Conservation (phyloP, 1,284 basidiomycete species). For the Ganoderma sinense region DNA sequence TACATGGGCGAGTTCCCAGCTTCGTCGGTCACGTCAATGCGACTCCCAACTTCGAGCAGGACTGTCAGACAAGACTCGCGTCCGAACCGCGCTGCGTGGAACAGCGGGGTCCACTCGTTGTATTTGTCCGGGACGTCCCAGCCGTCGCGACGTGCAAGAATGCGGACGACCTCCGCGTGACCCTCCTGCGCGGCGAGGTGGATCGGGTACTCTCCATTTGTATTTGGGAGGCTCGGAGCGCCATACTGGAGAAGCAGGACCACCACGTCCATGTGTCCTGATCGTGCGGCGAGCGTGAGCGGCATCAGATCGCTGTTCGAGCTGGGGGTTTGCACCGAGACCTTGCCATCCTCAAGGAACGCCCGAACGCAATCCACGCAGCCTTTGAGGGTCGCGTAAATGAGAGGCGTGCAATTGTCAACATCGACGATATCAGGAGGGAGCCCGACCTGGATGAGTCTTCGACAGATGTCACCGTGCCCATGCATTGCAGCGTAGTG, state of each 20-base stretch:
- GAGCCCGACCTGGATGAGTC: conserved; percentile 76
- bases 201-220: conserved; percentile 95
- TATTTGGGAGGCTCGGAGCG: conserved; percentile 86
- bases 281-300: conserved; percentile 90
- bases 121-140: conserved; percentile 96
- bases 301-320: conserved; percentile 83
- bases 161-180: conserved; percentile 82
- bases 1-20: conserved; percentile 88
- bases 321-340: conserved; percentile 63
- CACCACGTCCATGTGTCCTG: conserved; percentile 89
- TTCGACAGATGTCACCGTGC: conserved; percentile 79
- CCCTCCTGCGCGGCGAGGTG: conserved; percentile 99
- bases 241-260: conserved; percentile 80
- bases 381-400: conserved; percentile 93
- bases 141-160: conserved; percentile 80
- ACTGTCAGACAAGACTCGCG: conserved; percentile 80
- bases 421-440: conserved; percentile 81
- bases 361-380: conserved; percentile 83
- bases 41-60: conserved; percentile 82
- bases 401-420: conserved; percentile 94
- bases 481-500: conserved; percentile 98
- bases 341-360: conserved; percentile 74
- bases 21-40: conserved; percentile 84
- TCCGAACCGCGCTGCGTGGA: conserved; percentile 94
- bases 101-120: conserved; percentile 97